Base-by-base conservation (phyloP, 441 rosid genomes). In the Heliophila coronopifolia region DNA sequence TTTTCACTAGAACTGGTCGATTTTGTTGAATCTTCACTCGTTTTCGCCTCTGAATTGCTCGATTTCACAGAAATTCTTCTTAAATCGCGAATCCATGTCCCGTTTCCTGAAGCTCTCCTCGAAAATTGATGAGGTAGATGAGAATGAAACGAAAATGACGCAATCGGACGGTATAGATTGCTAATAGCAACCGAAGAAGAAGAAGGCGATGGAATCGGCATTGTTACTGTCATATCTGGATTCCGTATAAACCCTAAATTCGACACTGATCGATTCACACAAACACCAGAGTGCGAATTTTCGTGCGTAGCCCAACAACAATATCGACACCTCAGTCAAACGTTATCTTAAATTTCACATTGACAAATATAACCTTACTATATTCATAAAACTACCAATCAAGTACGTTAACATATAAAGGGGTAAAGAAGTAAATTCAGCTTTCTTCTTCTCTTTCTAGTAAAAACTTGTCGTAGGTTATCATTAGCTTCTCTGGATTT, bases 21-120 rank as follows among this genome's bases (percentile, higher is more conserved):
- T 13, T 35, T 19, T 5, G 5, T 17, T 16, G 61, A 9, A 3
- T 32, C 0, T 20, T 64, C 64, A 19, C 28, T 23, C 12, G 61
- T 3, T 22, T 46, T 53, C 3, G 59, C 1, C 27, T 72, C 71
- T 26, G 65, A 46, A 6, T 55, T 62, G 25, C 65, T 58, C 9
- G 71, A 46, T 60, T 75, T 73, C 20, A 57, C 68, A 27, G 12
- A 46, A 18, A 66, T 3, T 54, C 68, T 63, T 45, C 13, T 31
- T 41, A 52, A 61, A 46, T 26, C 22, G 27, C 41, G 27, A 49
- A 64, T 59, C 68, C 69, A 24, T 3, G 9, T 61, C 23, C 35
- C 10, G 14, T 44, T 51, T 35, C 53, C 16, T n/a, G 38, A 55
- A 8, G 18, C 36, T 17, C 15, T 42, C 11, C 19, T 58, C 4